These are phyloP conservation scores for Candida bentonensis DNA, from an alignment of 805 yeast species.

Conservation along the genomic window DNA sequence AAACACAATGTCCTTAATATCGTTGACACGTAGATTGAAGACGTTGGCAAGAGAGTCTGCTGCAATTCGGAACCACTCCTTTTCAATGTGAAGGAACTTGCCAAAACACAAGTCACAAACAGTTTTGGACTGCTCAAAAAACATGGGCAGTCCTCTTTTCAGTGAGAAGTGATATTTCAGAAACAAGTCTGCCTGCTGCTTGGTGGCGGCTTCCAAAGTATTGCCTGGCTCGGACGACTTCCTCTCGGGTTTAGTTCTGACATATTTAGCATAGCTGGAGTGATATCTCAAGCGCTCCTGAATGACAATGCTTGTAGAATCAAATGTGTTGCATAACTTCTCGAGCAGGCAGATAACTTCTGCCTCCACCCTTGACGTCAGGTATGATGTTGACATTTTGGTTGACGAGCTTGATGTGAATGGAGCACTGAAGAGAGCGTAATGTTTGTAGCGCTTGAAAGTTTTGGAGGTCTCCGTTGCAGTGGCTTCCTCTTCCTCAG, in stretches of 20 bases:
- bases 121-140: slow-evolving; percentile 8
- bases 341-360: slow-evolving; percentile 10
- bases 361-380: slow-evolving; percentile 8
- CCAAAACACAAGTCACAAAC: slow-evolving; percentile 8
- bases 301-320: slow-evolving; percentile 8
- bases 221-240: neutral
- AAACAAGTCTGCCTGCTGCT: slow-evolving; percentile 11
- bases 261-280: slow-evolving; percentile 10
- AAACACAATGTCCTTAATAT: slow-evolving; percentile 2
- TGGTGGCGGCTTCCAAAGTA: slow-evolving; percentile 1
- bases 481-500: slow-evolving; percentile 4
- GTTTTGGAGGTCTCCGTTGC: slow-evolving; percentile 1
- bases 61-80: slow-evolving; percentile 12
- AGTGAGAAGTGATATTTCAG: slow-evolving; percentile 11
- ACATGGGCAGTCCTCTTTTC: slow-evolving; percentile 13
- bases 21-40: slow-evolving; percentile 5
- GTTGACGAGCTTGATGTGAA: slow-evolving; percentile 8
- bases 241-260: slow-evolving; percentile 4
- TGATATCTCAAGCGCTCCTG: slow-evolving; percentile 9
- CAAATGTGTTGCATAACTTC: slow-evolving; percentile 10
- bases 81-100: slow-evolving; percentile 9
- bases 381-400: slow-evolving; percentile 7
- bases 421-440: slow-evolving; percentile 9
- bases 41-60: slow-evolving; percentile 12
- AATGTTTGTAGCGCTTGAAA: slow-evolving; percentile 6